Evolutionary conservation across 129 eudicot genomes (phyloP).

Genomic region (Flaveria bidentis): DNA sequence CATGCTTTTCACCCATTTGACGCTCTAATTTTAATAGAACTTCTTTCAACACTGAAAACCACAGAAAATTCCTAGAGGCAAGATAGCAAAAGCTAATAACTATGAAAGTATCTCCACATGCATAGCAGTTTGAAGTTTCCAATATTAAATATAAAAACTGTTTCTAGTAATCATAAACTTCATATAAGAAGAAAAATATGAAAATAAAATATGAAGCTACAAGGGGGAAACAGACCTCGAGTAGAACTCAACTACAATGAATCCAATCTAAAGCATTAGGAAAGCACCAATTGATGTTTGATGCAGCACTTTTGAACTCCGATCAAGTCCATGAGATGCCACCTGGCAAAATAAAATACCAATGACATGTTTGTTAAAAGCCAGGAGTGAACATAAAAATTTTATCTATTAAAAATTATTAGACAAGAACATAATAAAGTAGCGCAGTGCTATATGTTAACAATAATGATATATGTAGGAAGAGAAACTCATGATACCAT

Average conservation of each 20-base stretch:
- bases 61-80: neutral
- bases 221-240: constrained; percentile 35
- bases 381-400: neutral
- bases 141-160: constrained; percentile 1
- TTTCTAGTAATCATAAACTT: constrained; percentile 7
- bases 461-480: neutral
- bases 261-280: constrained; percentile 62
- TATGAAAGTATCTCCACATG: neutral
- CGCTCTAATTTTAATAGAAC: neutral
- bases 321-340: constrained; percentile 97
- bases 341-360: constrained; percentile 52
- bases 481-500: constrained; percentile 56
- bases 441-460: neutral
- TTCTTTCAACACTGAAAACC: neutral
- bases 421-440: neutral
- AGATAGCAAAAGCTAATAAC: constrained; percentile 3
- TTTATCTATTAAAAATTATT: neutral
- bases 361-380: neutral
- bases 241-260: constrained; percentile 25
- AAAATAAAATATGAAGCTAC: constrained; percentile 5
- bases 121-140: neutral
- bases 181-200: neutral
- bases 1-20: neutral
- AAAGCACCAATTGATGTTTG: constrained; percentile 80
- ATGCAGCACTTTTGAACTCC: constrained; percentile 89